phyloP scores from a whole-genome alignment of 2,329 filamentous ascomycete genomes.

The Colletotrichum australisinense region DNA sequence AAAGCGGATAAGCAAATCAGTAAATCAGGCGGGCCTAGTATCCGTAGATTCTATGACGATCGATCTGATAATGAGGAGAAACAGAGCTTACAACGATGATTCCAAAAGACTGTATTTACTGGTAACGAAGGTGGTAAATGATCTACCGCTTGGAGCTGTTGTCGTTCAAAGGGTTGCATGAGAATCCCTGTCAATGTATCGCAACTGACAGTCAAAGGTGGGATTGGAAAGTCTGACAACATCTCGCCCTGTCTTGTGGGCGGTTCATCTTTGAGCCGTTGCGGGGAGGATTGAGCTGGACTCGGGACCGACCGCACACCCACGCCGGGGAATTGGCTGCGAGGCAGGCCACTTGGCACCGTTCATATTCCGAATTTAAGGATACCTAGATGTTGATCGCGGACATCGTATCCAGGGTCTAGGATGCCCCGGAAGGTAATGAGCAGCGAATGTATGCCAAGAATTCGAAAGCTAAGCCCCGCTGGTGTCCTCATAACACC shows the following conservation, averaged over 20 bases:
- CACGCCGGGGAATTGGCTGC: constrained; percentile 1
- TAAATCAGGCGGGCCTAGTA: neutral
- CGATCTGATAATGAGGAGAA: neutral
- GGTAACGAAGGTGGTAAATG: neutral
- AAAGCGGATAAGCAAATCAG: neutral
- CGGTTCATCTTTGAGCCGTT: constrained; percentile 17
- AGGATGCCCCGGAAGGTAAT: neutral
- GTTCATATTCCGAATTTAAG: neutral
- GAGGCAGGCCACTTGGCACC: constrained; percentile 27
- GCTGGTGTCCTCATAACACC: neutral
- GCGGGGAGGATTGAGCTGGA: constrained; percentile 4
- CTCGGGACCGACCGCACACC: constrained; percentile 31
- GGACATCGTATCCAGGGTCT: neutral
- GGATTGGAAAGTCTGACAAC: neutral
- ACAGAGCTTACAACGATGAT: neutral
- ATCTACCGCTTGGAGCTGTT: neutral
- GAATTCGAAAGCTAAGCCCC: constrained; percentile 11
- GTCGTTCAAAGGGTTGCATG: neutral
- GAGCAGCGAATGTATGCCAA: constrained; percentile 9
- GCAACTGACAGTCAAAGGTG: neutral
- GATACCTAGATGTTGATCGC: neutral
- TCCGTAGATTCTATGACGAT: neutral
- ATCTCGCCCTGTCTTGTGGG: neutral
- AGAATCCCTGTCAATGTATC: neutral
- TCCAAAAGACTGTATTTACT: neutral